Evolutionary conservation across 371 early-diverging fungal genomes (phyloP).

Genomic region (Mucor velutinosus): DNA sequence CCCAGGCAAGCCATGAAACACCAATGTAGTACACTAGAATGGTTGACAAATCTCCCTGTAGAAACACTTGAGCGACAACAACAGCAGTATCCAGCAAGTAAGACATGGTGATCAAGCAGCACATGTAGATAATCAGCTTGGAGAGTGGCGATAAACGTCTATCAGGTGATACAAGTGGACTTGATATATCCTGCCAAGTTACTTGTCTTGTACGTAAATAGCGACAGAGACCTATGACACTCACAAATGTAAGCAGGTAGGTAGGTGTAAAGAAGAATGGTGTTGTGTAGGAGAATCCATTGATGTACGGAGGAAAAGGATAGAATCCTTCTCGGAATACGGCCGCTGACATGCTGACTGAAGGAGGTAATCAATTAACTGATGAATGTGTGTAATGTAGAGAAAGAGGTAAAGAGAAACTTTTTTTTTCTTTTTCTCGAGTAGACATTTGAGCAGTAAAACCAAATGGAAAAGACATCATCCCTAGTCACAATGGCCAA

Average conservation of each 20-base stretch:
- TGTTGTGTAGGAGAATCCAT: neutral
- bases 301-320: conserved; percentile 8
- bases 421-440: neutral
- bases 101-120: conserved; percentile 26
- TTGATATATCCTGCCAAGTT: conserved; percentile 24
- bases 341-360: neutral
- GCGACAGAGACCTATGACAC: conserved; percentile 11
- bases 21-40: conserved; percentile 40
- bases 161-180: neutral
- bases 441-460: neutral
- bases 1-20: conserved; percentile 44
- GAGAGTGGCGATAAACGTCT: conserved; percentile 30
- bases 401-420: too few species aligned
- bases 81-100: conserved; percentile 37
- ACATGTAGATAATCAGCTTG: conserved; percentile 31
- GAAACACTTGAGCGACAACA: conserved; percentile 32
- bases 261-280: conserved; percentile 26
- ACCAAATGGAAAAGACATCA: neutral
- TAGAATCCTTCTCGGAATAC: neutral
- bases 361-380: too few species aligned
- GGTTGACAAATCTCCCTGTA: conserved; percentile 28
- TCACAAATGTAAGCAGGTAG: conserved; percentile 6
- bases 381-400: too few species aligned
- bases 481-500: neutral
- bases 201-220: conserved; percentile 12